Base-by-base conservation (phyloP, 202 grass and related monocot species). In the Digitaria exilis region DNA sequence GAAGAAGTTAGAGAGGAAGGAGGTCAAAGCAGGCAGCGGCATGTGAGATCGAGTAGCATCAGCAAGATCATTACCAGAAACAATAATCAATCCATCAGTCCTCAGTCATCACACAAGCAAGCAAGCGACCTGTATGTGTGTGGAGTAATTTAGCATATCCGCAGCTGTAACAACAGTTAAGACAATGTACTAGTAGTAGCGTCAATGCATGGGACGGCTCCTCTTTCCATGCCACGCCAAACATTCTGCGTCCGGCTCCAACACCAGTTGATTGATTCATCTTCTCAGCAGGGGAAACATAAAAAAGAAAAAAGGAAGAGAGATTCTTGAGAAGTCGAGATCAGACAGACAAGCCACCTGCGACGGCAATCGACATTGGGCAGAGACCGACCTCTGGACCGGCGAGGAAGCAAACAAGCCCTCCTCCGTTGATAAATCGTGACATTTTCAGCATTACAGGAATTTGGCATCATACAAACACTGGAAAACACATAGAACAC, bases 171-270 rank as follows among this genome's bases (percentile, higher is more conserved):
- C n/a, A n/a, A n/a, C n/a, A n/a, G n/a, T 61, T 8, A 50, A 81
- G 49, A 59, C 66, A 65, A 56, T 45, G 12, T 1, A 30, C 2
- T 12, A 1, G 9, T 24, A 56, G 54, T 7, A 32, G 15, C n/a
- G 60, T 72, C 69, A 72, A 71, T 19, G 25, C 42, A 50, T 61
- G n/a, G n/a, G 37, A 39, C 32, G n/a, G n/a, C n/a, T n/a, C 26
- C 39, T n/a, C 14, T 43, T 42, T 31, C 81, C 14, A 45, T 48
- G 62, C 35, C 69, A 71, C 17, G 17, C 44, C 71, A 76, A 85
- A 81, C 87, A 77, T 73, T 85, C 71, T n/a, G 54, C 19, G 21
- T 57, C 41, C 17, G 18, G 41, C 37, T 31, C 30, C 13, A 44
- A 26, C 13, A 37, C 37, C 6, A 75, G 5, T 19, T n/a, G 0